phyloP scores from a whole-genome alignment of 108 stramenopile species.

The Skeletonema grethae region DNA sequence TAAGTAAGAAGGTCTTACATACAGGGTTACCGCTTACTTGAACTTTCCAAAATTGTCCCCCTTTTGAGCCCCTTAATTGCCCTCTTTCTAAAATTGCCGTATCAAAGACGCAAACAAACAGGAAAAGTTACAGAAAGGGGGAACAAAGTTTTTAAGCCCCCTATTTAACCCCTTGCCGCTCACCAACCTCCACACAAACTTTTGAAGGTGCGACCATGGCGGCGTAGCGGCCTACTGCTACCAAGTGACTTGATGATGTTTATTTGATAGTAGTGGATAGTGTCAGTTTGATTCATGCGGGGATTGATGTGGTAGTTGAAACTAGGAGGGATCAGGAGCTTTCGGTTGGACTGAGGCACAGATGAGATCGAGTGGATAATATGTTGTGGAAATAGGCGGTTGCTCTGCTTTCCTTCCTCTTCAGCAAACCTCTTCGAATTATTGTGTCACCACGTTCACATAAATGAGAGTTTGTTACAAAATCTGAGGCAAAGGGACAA shows the following conservation, averaged over 20 bases:
- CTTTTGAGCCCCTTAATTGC: too few relatives aligned
- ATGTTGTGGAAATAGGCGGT: not conserved
- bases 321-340: not conserved
- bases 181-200: not conserved
- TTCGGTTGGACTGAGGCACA: not conserved
- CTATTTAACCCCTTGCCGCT: not conserved
- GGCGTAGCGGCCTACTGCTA: not conserved
- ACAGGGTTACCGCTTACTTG: too few relatives aligned
- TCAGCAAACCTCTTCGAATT: not conserved
- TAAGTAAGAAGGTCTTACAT: too few relatives aligned
- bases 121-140: not conserved
- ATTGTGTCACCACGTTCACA: not conserved
- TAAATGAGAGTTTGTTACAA: not conserved
- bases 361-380: too few relatives aligned
- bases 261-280: not conserved
- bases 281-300: not conserved
- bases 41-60: not conserved
- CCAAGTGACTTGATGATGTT: not conserved
- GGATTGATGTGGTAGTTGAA: too few relatives aligned
- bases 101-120: not conserved
- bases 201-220: constrained; percentile 1
- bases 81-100: not conserved
- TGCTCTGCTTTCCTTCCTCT: not conserved
- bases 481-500: not conserved
- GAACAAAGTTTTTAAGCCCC: not conserved